Evolutionary conservation across 73 alveolate species (phyloP).

Genomic region (Stentor roeselii): DNA sequence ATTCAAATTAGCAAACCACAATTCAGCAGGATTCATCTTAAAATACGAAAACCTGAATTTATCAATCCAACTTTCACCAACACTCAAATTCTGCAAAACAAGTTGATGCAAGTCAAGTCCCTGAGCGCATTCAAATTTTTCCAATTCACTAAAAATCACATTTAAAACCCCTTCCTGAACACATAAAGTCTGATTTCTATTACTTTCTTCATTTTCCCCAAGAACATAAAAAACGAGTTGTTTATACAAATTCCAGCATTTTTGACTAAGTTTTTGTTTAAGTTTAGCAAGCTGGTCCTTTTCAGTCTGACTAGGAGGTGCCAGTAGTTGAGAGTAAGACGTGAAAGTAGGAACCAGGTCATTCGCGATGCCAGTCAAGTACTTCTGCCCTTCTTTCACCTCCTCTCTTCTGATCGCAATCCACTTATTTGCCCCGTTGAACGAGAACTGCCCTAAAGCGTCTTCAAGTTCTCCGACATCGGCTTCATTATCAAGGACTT

Average conservation of each 20-base stretch:
- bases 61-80: slow-evolving; percentile 11
- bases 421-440: background rate
- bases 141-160: background rate
- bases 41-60: too few species aligned
- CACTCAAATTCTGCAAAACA: background rate
- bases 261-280: background rate
- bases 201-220: background rate
- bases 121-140: background rate
- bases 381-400: background rate
- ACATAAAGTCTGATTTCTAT: background rate
- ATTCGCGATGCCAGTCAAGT: background rate
- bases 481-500: background rate
- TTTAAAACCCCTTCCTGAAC: background rate
- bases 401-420: background rate
- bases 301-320: background rate
- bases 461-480: background rate
- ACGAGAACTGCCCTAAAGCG: background rate
- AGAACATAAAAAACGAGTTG: background rate
- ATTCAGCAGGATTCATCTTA: too few species aligned
- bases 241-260: background rate
- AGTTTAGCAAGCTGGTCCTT: background rate
- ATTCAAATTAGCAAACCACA: too few species aligned
- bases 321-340: background rate
- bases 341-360: background rate
- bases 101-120: background rate